Percentiles rank a stretch among this genome's conserved stretches.
phyloP scores from a whole-genome alignment of 371 early-diverging fungal species.

The Apophysomyces variabilis region DNA sequence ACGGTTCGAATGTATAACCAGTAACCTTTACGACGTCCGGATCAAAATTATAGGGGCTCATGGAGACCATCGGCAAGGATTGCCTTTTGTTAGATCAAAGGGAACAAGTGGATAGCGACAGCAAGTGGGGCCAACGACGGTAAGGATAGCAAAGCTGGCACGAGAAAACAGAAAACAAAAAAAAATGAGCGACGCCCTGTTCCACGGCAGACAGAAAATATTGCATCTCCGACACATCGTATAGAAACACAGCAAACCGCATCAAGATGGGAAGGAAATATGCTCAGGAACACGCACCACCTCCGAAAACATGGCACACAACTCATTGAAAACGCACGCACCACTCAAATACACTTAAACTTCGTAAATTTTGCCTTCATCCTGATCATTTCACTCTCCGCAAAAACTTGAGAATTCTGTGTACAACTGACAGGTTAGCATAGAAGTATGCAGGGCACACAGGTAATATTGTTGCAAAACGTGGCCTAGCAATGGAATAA shows the following conservation, averaged over 20 bases:
- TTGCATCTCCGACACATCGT: slow-evolving; percentile 5
- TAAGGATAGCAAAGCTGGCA: slow-evolving; percentile 2
- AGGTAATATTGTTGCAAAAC: too few species aligned
- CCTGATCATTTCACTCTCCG: too few species aligned
- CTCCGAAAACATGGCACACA: not conserved
- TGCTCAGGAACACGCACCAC: not conserved
- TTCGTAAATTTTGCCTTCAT: not conserved
- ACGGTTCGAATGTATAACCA: slow-evolving; percentile 40
- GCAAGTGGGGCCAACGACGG: not conserved
- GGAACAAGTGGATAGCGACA: not conserved
- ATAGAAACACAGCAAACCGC: slow-evolving; percentile 6
- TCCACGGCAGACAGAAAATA: slow-evolving; percentile 8
- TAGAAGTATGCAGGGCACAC: too few species aligned
- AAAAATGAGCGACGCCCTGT: not conserved
- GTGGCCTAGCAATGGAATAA: too few species aligned
- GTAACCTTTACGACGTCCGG: slow-evolving; percentile 28
- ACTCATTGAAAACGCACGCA: not conserved
- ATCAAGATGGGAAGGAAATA: not conserved
- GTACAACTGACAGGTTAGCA: too few species aligned
- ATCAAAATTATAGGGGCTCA: slow-evolving; percentile 26
- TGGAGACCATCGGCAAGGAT: slow-evolving; percentile 14
- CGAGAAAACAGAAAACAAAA: slow-evolving; percentile 11
- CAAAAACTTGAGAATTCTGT: too few species aligned
- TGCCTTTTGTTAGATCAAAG: slow-evolving; percentile 7
- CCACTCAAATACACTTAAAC: not conserved